Percentiles rank a stretch among this genome's conserved stretches.
Evolutionary conservation across 2,329 filamentous ascomycete species (phyloP).

Genomic region (Sporothrix dimorphospora): DNA sequence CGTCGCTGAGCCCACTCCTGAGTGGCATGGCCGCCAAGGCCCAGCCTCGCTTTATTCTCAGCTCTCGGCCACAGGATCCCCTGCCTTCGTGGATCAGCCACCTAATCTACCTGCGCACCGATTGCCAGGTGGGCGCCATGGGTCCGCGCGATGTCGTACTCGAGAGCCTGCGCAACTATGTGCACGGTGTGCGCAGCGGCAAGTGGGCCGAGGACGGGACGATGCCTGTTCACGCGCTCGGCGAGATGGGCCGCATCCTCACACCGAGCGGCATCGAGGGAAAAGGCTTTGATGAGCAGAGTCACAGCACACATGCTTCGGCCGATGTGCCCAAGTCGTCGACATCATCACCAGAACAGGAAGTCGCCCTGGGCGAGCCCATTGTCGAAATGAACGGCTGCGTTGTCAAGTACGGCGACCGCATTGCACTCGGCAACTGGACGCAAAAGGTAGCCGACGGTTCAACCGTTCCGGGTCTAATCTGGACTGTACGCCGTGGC

Average conservation of each 20-base stretch:
- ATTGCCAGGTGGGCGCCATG: slow-evolving; percentile 66
- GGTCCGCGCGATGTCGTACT: slow-evolving; percentile 68
- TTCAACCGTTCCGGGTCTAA: slow-evolving; percentile 62
- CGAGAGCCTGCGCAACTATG: slow-evolving; percentile 53
- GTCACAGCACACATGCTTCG: background rate
- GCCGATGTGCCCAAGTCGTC: background rate
- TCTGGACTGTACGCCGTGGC: slow-evolving; percentile 81
- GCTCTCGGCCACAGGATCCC: slow-evolving; percentile 80
- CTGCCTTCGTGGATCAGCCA: slow-evolving; percentile 92
- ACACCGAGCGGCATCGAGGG: slow-evolving; percentile 47
- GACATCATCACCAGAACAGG: slow-evolving; percentile 32
- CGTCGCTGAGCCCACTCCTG: slow-evolving; percentile 71
- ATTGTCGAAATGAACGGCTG: slow-evolving; percentile 88
- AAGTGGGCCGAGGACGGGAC: slow-evolving; percentile 50
- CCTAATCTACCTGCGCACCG: slow-evolving; percentile 69
- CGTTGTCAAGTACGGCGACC: slow-evolving; percentile 76
- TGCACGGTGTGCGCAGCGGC: slow-evolving; percentile 51
- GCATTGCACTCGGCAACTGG: slow-evolving; percentile 82
- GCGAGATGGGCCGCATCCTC: slow-evolving; percentile 55
- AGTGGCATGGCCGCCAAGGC: slow-evolving; percentile 66
- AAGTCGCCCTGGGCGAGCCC: slow-evolving; percentile 58
- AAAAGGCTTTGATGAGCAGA: slow-evolving; percentile 41
- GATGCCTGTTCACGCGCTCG: slow-evolving; percentile 52
- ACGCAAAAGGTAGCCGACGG: slow-evolving; percentile 59
- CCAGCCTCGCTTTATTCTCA: slow-evolving; percentile 73